These are phyloP conservation scores for Grosmannia huntii DNA, from an alignment of 2,329 filamentous ascomycete species.

Conservation along the genomic window DNA sequence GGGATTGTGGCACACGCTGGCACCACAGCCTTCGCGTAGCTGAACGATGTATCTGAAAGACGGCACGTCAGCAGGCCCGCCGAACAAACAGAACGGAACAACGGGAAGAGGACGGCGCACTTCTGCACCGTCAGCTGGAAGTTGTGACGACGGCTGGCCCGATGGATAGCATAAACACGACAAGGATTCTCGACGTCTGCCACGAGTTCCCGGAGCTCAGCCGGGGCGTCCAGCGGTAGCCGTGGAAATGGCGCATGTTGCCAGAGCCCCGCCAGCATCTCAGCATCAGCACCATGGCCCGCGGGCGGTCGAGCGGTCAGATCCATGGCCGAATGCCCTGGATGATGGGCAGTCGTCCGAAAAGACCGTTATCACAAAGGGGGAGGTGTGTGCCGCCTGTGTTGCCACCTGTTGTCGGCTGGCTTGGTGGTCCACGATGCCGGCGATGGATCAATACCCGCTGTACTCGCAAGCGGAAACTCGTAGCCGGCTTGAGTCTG, in stretches of 20 bases:
- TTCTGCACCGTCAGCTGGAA: slow-evolving; percentile 57
- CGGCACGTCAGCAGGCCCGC: slow-evolving; percentile 9
- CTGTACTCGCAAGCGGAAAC: neutral
- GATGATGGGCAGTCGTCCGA: too few relatives aligned
- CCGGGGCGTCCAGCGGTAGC: slow-evolving; percentile 47
- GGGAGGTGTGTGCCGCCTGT: too few relatives aligned
- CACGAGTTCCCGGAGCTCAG: slow-evolving; percentile 40
- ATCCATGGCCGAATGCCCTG: slow-evolving; percentile 17
- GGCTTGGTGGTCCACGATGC: neutral
- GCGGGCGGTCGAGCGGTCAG: slow-evolving; percentile 21
- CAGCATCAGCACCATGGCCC: slow-evolving; percentile 21
- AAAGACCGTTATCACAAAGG: too few relatives aligned
- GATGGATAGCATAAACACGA: slow-evolving; percentile 47
- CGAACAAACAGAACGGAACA: neutral
- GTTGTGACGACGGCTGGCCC: slow-evolving; percentile 46
- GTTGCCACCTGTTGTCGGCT: neutral
- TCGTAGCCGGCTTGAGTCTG: neutral
- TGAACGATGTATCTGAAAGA: slow-evolving; percentile 59
- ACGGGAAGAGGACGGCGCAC: slow-evolving; percentile 22
- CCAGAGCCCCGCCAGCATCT: slow-evolving; percentile 47
- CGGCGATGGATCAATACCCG: neutral
- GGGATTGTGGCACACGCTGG: slow-evolving; percentile 53
- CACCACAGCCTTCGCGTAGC: slow-evolving; percentile 68
- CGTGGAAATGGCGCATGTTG: slow-evolving; percentile 46
- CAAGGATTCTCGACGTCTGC: slow-evolving; percentile 49